Evolutionary conservation across 2,329 filamentous ascomycete species (phyloP), one percentile per base, ranked within the genome.

Genomic region (Zalaria sp.): DNA sequence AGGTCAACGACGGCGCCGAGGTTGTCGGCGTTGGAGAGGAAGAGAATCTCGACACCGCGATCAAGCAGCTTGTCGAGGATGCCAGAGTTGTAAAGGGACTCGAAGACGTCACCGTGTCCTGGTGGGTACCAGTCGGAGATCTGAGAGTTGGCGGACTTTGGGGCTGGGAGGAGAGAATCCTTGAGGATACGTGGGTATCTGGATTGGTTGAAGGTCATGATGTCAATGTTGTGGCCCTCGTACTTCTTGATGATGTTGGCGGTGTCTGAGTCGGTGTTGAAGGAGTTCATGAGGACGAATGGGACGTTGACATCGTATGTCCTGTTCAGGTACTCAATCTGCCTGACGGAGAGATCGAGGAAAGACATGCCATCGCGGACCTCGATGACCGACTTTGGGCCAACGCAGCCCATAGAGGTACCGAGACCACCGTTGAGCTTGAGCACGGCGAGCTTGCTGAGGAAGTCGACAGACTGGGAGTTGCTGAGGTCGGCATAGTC

Each of bases 181-280:
- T 95, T 96, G 69, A 88, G 79, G 61, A 98, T 85, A 75, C 91
- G 84, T 53, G 91, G 91, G 73, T 96, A 98, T 57, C 88, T 79
- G 50, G 91, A 98, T 72, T 98, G 91, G 76, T 98, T 98, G 81
- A 98, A 98, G 63, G 91, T 96, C 63, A 96, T 75, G 64, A 98
- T 96, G 62, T 98, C 91, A 59, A 98, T 93, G 64, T 95, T 95
- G 78, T 98, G 91, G 50, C 91, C 91, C 72, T 98, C 89, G 70
- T 96, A 98, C 75, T 98, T 98, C 80, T 98, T 98, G 74, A 98
- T 98, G 69, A 98, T 98, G 67, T 86, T 87, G 49, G 88, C 87
- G 40, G 91, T 98, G 62, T 98, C 91, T 57, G 89, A 79, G 64
- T 98, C 88, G 62, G 91, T 98, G 78, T 98, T 98, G 83, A 98